Base-by-base conservation (phyloP, 805 yeast genomes). In the Wickerhamiella sorbophila region DNA sequence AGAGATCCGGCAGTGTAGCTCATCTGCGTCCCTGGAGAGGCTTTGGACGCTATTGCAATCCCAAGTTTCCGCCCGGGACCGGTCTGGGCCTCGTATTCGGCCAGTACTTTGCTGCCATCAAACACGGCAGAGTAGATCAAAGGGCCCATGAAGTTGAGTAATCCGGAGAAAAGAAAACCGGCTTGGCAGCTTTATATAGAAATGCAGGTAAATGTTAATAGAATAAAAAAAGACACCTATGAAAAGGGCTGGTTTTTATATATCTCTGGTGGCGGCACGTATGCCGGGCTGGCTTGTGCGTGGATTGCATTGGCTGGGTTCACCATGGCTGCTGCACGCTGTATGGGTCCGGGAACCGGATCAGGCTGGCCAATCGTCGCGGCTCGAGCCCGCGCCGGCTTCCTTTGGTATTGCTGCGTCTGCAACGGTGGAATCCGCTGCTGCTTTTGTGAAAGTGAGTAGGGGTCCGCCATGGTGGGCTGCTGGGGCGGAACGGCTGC, bases 251-350 rank as follows among this genome's bases (percentile, higher is more conserved):
- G 29, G 12, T 24, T 24, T 15, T 36, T 10, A 34, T 43, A 51
- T 26, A 45, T 44, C 31, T 59, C 64, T 3, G 63, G 59, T 5
- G 67, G 67, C 3, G 66, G 67, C 39, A 62, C 51, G 44, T 63
- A 63, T 2, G 66, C 65, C 0, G 67, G 67, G 40, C 60, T 54
- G 14, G 62, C 61, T 46, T 62, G 66, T 24, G 64, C 58, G 12
- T 59, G 57, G 19, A 63, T 62, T 4, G 58, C 52, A 15, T 61
- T 58, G 18, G 53, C 52, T 1, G 65, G 63, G 39, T 63, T 58
- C 29, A 64, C 61, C 42, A 62, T 51, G 4, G 65, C 64, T 1
- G 66, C 60, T 1, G 66, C 67, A 31, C 64, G 59, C 46, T 64
- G 67, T 22, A 64, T 49, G 16, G 60, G 61, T 8, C 58, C 63